phyloP scores from a whole-genome alignment of 495 filamentous ascomycete species.

The Neurospora sp. region DNA sequence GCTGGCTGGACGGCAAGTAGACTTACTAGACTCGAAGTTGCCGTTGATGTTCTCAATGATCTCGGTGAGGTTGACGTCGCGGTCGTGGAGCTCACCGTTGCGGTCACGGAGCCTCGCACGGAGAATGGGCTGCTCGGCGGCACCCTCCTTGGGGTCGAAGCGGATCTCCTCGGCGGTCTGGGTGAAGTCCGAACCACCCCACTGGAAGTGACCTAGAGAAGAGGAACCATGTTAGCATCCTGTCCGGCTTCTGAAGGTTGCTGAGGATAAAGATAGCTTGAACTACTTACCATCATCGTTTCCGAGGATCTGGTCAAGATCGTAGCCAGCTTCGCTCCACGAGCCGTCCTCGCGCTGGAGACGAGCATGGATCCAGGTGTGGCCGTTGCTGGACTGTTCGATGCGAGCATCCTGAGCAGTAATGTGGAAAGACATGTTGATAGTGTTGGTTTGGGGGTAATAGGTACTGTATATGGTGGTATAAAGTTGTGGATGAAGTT shows the following conservation, averaged over 20 bases:
- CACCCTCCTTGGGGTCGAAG: slow-evolving; percentile 31
- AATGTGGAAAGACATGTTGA: slow-evolving; percentile 31
- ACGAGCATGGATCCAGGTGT: slow-evolving; percentile 26
- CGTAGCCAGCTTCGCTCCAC: slow-evolving; percentile 22
- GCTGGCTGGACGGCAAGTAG: background rate
- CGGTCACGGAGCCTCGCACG: slow-evolving; percentile 12
- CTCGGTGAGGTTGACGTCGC: slow-evolving; percentile 22
- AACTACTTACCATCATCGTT: slow-evolving; percentile 33
- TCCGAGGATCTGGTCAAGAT: slow-evolving; percentile 33
- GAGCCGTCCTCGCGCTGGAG: slow-evolving; percentile 22
- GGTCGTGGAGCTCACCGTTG: background rate
- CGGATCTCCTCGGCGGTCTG: slow-evolving; percentile 26
- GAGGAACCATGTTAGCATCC: background rate
- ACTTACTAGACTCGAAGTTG: background rate
- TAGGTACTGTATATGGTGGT: background rate
- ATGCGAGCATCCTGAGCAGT: slow-evolving; percentile 27
- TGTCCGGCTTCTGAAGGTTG: background rate
- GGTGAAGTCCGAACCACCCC: slow-evolving; percentile 34
- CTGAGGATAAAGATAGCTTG: background rate
- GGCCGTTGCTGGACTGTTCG: slow-evolving; percentile 21
- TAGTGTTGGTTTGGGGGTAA: background rate
- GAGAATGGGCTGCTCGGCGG: slow-evolving; percentile 19
- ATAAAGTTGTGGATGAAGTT: background rate
- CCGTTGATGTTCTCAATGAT: slow-evolving; percentile 19
- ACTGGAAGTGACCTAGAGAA: slow-evolving; percentile 31